Percentiles rank a stretch among this genome's conserved stretches.
Conservation (phyloP, 1,284 basidiomycete genomes). For the Irpex rosettiformis region DNA sequence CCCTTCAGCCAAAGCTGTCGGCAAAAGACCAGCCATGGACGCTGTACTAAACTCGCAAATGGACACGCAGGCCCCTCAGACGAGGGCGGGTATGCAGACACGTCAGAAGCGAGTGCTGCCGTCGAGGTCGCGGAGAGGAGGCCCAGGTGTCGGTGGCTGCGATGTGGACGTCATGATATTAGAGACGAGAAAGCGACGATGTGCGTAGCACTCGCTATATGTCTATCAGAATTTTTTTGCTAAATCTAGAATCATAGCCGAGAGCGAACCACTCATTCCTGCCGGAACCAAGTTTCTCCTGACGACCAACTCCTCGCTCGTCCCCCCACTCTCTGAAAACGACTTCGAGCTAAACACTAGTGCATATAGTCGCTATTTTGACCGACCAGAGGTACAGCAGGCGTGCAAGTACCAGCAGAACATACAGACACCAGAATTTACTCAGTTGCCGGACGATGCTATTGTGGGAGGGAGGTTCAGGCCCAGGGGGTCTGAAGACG, state of each 20-base stretch:
- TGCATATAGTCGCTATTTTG: conserved; percentile 72
- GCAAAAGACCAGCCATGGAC: conserved; percentile 5
- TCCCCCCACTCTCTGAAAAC: conserved; percentile 29
- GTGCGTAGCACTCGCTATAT: conserved; percentile 41
- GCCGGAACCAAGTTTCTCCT: conserved; percentile 60
- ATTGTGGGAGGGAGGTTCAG: conserved; percentile 64
- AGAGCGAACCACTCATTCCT: conserved; percentile 69
- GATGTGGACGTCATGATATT: conserved; percentile 83
- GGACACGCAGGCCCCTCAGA: conserved; percentile 12
- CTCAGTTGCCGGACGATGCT: conserved; percentile 52
- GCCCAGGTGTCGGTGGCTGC: conserved; percentile 69
- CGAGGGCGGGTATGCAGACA: conserved; percentile 23
- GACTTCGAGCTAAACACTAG: conserved; percentile 47
- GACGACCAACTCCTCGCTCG: conserved; percentile 59
- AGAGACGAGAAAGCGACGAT: conserved; percentile 74
- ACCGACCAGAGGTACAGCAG: conserved; percentile 69
- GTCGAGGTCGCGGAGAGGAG: conserved; percentile 73
- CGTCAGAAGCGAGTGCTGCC: conserved; percentile 75
- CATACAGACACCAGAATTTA: conserved; percentile 74
- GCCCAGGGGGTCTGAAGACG: conserved; percentile 64
- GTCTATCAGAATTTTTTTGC: not conserved
- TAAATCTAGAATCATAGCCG: conserved; percentile 42
- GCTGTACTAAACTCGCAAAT: conserved; percentile 14
- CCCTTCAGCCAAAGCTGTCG: conserved; percentile 9
- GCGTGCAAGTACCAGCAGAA: conserved; percentile 61